Conservation (phyloP, 768 basidiomycete species). For the Multifurca ochricompacta region DNA sequence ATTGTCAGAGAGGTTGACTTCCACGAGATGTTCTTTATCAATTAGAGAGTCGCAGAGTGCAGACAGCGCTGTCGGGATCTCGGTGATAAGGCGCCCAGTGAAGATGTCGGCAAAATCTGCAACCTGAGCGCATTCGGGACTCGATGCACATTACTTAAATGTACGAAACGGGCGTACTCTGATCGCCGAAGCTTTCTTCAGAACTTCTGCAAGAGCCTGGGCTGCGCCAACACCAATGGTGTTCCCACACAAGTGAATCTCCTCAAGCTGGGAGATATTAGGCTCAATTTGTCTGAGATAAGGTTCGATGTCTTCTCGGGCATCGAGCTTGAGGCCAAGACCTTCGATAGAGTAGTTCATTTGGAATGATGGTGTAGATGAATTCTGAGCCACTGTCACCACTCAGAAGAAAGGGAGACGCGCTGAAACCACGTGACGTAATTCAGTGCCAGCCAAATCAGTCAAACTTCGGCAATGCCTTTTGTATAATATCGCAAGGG, state of each 20-base stretch:
- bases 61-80: constrained; percentile 85
- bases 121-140: constrained; percentile 42
- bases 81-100: constrained; percentile 90
- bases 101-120: constrained; percentile 98
- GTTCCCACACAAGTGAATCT: constrained; percentile 91
- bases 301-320: constrained; percentile 66
- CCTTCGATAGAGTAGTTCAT: constrained; percentile 47
- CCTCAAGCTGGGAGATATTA: constrained; percentile 47
- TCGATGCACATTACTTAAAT: constrained; percentile 1
- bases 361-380: constrained; percentile 19
- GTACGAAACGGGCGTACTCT: constrained; percentile 43
- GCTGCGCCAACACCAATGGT: constrained; percentile 91
- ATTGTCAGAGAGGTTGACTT: constrained; percentile 91
- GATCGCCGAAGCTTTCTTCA: constrained; percentile 56
- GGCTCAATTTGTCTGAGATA: constrained; percentile 61
- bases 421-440: constrained; percentile 7
- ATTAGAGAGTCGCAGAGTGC: constrained; percentile 85
- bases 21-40: constrained; percentile 69
- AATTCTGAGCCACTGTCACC: no score
- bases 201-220: constrained; percentile 69
- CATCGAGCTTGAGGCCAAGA: constrained; percentile 72
- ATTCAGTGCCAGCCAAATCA: no score
- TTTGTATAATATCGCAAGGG: no score
- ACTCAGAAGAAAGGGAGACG: no score
- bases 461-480: no score